Evolutionary conservation across 2,329 filamentous ascomycete species (phyloP), one percentile per base, ranked within the genome.

Genomic region (Whalleya microplaca): DNA sequence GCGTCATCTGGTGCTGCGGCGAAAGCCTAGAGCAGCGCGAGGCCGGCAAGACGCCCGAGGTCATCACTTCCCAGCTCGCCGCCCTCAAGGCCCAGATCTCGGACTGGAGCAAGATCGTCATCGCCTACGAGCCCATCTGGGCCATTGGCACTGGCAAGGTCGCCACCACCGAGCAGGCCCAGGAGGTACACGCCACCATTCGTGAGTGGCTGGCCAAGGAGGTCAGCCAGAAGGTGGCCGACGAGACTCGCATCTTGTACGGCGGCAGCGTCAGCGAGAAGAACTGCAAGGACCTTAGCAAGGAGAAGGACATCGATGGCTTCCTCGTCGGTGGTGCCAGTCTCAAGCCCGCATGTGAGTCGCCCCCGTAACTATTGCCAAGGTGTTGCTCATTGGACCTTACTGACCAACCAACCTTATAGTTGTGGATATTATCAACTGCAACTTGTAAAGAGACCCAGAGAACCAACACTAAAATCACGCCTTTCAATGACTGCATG

Each of bases 111-210:
- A 95, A 95, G 82, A 85, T 99, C 64, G 95, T 99, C 74, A 85
- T 99, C 71, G 95, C 95, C 72, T 99, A 99, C 79, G 95, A 99
- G 85, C 95, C 95, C 72, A 96, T 99, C 83, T 99, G 95, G 94
- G 92, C 86, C 74, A 90, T 87, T 68, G 94, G 94, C 68, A 98
- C 95, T 66, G 95, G 95, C 77, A 96, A 95, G 82, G 92, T 96
- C 65, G 92, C 92, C 68, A 90, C 88, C 63, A 92, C 87, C 58
- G 83, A 92, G 79, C 92, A 96, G 84, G 92, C 92, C 56, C 92
- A 96, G 82, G 92, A 96, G 76, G 92, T 95, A 58, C 92, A 96
- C 81, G 91, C 88, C 70, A 92, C 90, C 65, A 96, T 99, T 78
- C 90, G 95, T 69, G 80, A 86, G 71, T 98, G 93, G 91, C 84